Evolutionary conservation across 768 basidiomycete genomes (phyloP).

Genomic region (Leccinum imitatum): DNA sequence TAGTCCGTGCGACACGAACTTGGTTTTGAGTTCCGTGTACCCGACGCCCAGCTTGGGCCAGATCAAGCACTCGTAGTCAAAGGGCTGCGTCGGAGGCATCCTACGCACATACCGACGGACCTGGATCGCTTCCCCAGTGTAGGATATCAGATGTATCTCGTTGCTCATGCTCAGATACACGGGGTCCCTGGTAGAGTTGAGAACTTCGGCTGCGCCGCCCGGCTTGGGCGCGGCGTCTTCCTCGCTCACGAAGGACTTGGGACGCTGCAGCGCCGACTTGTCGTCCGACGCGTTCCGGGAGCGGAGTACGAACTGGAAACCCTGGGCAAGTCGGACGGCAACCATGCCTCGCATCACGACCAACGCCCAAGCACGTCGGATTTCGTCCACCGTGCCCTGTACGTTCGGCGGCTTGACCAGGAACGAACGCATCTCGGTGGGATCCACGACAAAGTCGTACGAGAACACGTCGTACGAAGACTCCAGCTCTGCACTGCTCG

Average conservation of each 20-base stretch:
- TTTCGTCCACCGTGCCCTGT: constrained; percentile 50
- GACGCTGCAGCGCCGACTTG: constrained; percentile 41
- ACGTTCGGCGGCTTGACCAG: constrained; percentile 66
- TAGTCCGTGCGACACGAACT: constrained; percentile 74
- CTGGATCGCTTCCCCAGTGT: constrained; percentile 87
- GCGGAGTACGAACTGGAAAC: constrained; percentile 87
- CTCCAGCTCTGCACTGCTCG: constrained; percentile 71
- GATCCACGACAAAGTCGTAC: constrained; percentile 87
- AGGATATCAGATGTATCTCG: constrained; percentile 91
- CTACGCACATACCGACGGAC: constrained; percentile 83
- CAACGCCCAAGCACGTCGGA: constrained; percentile 70
- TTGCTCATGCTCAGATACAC: constrained; percentile 94
- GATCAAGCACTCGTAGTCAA: constrained; percentile 84
- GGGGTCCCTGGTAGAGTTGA: constrained; percentile 59
- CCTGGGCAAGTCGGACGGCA: constrained; percentile 86
- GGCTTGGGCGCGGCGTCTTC: constrained; percentile 55
- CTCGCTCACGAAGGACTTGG: constrained; percentile 59
- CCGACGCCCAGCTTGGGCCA: constrained; percentile 91
- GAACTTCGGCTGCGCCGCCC: constrained; percentile 63
- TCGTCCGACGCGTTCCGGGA: constrained; percentile 37
- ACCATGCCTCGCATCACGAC: constrained; percentile 92
- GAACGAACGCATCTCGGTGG: constrained; percentile 83
- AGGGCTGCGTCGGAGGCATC: constrained; percentile 59
- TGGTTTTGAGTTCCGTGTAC: constrained; percentile 75
- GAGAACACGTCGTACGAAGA: constrained; percentile 77